Evolutionary conservation across 495 filamentous ascomycete genomes (phyloP), one percentile per base, ranked within the genome.

Genomic region (Aspergillus conjunctus): DNA sequence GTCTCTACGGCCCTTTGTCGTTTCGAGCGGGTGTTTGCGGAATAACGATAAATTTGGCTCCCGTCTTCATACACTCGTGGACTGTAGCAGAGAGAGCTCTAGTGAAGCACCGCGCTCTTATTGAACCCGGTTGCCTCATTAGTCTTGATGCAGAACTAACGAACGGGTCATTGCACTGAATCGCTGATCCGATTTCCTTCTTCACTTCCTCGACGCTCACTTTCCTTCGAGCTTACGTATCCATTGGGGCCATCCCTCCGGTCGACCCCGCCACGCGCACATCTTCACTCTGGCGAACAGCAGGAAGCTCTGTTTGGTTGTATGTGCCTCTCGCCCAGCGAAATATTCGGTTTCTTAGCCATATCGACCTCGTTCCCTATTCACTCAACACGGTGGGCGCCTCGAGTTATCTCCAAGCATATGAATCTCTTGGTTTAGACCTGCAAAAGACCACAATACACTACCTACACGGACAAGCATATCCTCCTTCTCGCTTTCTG

Each of bases 41-140:
- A 62, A 61, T 68, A 64, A 60, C 63, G 66, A 62, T 62, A 65
- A 58, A 62, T 66, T 61, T 64, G 48, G 44, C 41, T 68, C 62
- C 48, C 56, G 60, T 60, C 57, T 62, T 56, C 52, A 54, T 63
- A 57, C 55, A 50, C 30, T 37, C 33, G 56, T 61, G 54, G 49
- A 62, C 49, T 50, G 62, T 65, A 56, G 56, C 37, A 54, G 54
- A 46, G 26, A 46, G 12, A 15, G 53, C 57, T 59, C 52, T 56
- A 59, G 56, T 48, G 45, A 61, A 60, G 53, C 45, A 43, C 20
- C 18, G 48, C 18, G 48, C 51, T 32, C 39, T 56, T 34, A 34
- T 46, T 52, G n/a, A 32, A 22, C 37, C 56, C 41, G 51, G 22
- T 56, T 7, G 14, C 53, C 10, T 55, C 51, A 52, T 58, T 48